Conservation (phyloP, 192 early-diverging fungal species). For the Cetraspora pellucida region DNA sequence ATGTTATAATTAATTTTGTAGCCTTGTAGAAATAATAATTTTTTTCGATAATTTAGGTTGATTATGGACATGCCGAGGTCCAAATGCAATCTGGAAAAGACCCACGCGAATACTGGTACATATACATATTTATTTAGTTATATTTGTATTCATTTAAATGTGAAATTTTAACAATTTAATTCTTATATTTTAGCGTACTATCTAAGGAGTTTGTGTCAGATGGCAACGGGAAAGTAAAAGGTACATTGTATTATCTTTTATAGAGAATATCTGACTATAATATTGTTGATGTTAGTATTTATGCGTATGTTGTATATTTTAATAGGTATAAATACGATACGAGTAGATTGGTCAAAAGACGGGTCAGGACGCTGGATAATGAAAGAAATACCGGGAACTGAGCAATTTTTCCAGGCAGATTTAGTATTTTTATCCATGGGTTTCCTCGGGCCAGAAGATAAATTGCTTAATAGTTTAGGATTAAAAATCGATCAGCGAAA, state of each 20-base stretch:
- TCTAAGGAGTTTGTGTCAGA: slow-evolving; percentile 94
- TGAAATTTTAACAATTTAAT: too few relatives aligned
- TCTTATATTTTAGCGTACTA: slow-evolving; percentile 58
- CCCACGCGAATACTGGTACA: slow-evolving; percentile 82
- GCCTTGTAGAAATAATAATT: background rate
- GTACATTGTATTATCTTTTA: background rate
- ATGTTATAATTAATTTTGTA: slow-evolving; percentile 38
- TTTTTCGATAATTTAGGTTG: background rate
- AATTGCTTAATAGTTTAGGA: slow-evolving; percentile 76
- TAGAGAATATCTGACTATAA: background rate
- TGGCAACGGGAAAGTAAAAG: slow-evolving; percentile 68
- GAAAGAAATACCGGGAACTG: slow-evolving; percentile 84
- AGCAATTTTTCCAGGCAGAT: slow-evolving; percentile 86
- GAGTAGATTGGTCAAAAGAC: slow-evolving; percentile 94
- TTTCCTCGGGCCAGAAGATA: slow-evolving; percentile 91
- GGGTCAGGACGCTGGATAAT: slow-evolving; percentile 79
- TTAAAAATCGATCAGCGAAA: slow-evolving; percentile 76
- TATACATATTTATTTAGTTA: too few relatives aligned
- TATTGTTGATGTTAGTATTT: background rate
- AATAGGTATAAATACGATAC: slow-evolving; percentile 90
- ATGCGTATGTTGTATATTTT: background rate
- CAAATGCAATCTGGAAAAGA: slow-evolving; percentile 87
- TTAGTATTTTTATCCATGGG: slow-evolving; percentile 95
- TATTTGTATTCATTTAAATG: too few relatives aligned
- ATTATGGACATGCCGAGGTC: slow-evolving; percentile 85